Evolutionary conservation across 192 early-diverging fungal genomes (phyloP).

Genomic region (Lobosporangium transversale): DNA sequence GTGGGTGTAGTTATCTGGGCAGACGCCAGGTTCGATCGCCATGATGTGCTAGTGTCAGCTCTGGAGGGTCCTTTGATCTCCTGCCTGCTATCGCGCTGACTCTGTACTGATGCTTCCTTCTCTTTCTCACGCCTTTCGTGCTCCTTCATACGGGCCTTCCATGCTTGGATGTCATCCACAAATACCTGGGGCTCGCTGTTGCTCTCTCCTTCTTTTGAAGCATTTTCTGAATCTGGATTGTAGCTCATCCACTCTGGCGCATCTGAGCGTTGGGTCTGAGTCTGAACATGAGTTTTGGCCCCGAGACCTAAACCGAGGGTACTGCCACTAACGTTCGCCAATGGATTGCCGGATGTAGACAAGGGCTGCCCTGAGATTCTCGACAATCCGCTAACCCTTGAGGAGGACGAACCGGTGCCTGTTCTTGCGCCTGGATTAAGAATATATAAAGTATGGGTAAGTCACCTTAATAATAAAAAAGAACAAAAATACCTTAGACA

Average conservation of each 20-base stretch:
- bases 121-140: constrained; percentile 59
- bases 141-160: constrained; percentile 69
- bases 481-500: too few species aligned
- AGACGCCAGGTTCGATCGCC: constrained; percentile 37
- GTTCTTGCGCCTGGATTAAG: constrained; percentile 10
- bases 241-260: constrained; percentile 73
- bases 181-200: constrained; percentile 50
- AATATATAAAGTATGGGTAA: too few species aligned
- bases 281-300: background rate
- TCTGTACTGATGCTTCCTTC: constrained; percentile 32
- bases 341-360: constrained; percentile 1
- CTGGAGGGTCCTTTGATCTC: constrained; percentile 52
- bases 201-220: constrained; percentile 27
- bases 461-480: too few species aligned
- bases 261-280: constrained; percentile 54
- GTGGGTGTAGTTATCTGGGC: background rate
- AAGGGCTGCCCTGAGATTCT: constrained; percentile 16
- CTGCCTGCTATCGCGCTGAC: constrained; percentile 33
- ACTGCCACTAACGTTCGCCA: constrained; percentile 18
- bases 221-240: constrained; percentile 56
- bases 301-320: constrained; percentile 6
- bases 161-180: constrained; percentile 65
- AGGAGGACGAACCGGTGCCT: constrained; percentile 4
- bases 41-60: constrained; percentile 58
- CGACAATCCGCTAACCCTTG: constrained; percentile 15